phyloP scores from a whole-genome alignment of 2,329 filamentous ascomycete genomes.

The Epicoccum nigrum region DNA sequence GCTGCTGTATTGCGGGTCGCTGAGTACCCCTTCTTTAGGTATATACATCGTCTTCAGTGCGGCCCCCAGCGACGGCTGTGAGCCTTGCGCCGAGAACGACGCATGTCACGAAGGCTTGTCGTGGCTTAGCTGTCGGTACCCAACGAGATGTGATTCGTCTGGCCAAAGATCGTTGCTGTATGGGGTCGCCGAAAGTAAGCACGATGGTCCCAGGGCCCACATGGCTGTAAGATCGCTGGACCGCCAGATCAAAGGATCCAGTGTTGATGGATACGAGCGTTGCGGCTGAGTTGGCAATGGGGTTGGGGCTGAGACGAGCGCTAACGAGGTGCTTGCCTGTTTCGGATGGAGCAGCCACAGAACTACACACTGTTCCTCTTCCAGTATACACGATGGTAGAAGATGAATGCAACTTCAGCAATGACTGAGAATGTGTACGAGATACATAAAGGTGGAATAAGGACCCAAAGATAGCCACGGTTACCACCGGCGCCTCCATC shows the following conservation, averaged over 20 bases:
- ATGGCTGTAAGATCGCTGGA: no score
- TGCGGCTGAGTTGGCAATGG: neutral
- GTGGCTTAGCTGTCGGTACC: constrained; percentile 8
- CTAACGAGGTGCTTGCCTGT: constrained; percentile 14
- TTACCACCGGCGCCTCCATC: neutral
- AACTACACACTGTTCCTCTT: neutral
- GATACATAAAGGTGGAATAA: no score
- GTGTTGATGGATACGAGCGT: neutral
- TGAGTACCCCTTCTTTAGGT: constrained; percentile 7
- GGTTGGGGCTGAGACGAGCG: constrained; percentile 4
- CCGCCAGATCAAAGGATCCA: no score
- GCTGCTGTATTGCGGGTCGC: constrained; percentile 1
- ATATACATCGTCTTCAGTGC: neutral
- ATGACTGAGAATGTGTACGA: no score
- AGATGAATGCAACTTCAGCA: neutral
- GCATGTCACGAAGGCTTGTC: constrained; percentile 13
- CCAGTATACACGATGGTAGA: constrained; percentile 1
- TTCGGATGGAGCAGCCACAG: constrained; percentile 3
- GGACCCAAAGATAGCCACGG: neutral
- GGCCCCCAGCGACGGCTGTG: neutral
- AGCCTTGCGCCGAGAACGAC: neutral
- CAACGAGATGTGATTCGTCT: constrained; percentile 3
- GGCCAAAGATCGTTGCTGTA: neutral
- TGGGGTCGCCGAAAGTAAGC: neutral
- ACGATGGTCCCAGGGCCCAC: neutral